Percentiles rank a stretch among this genome's conserved stretches.
Conservation (phyloP, 208 protist genomes). For the Leptomonas pyrrhocoris region DNA sequence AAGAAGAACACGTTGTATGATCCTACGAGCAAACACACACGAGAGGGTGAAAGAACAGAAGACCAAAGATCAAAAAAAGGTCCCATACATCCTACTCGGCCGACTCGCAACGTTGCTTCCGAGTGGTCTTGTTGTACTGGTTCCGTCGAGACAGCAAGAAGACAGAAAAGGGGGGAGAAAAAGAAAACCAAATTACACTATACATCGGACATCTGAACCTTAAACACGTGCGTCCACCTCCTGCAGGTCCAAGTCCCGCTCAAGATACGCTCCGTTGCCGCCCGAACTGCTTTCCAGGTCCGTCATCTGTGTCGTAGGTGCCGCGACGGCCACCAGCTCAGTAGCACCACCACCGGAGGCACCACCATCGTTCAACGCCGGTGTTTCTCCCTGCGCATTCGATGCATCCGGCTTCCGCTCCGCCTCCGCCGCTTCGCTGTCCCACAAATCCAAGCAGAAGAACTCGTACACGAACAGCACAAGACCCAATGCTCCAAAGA, state of each 20-base stretch:
- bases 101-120: too few relatives aligned
- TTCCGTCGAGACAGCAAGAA: background rate
- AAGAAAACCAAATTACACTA: background rate
- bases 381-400: too few relatives aligned
- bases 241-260: conserved; percentile 2
- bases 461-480: conserved; percentile 24
- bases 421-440: conserved; percentile 4
- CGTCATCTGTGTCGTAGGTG: background rate
- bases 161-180: background rate
- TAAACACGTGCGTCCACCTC: conserved; percentile 11
- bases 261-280: background rate
- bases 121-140: too few relatives aligned
- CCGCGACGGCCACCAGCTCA: background rate
- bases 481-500: conserved; percentile 16
- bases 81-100: too few relatives aligned
- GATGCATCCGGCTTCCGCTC: background rate
- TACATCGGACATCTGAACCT: background rate
- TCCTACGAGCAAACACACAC: too few relatives aligned
- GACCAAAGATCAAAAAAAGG: too few relatives aligned
- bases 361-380: background rate
- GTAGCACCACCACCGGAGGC: background rate
- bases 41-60: too few relatives aligned
- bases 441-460: conserved; percentile 27
- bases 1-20: too few relatives aligned
- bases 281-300: background rate